These are phyloP conservation scores for Gynostemma pentaphyllum DNA, from an alignment of 306 rosid genomes.

Conservation along the genomic window DNA sequence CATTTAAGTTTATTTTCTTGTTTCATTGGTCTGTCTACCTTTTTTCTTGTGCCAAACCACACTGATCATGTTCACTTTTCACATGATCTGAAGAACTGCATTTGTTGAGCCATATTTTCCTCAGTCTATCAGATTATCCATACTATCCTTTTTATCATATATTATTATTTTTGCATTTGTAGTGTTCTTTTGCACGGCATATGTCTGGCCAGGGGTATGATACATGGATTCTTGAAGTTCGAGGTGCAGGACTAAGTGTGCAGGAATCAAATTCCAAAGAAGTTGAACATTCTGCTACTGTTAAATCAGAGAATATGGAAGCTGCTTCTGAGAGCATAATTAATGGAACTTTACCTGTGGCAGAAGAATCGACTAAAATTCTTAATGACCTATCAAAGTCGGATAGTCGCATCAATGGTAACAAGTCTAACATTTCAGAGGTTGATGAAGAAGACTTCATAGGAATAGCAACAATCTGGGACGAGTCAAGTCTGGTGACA, in stretches of 20 bases:
- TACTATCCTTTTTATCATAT: neutral
- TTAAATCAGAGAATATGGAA: slow-evolving; percentile 63
- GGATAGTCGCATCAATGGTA: slow-evolving; percentile 29
- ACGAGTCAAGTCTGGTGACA: slow-evolving; percentile 59
- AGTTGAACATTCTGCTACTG: slow-evolving; percentile 46
- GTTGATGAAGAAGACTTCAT: slow-evolving; percentile 23
- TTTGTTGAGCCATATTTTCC: neutral
- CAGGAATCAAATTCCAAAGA: slow-evolving; percentile 37
- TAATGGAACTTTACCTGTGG: slow-evolving; percentile 31
- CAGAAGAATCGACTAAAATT: slow-evolving; percentile 31
- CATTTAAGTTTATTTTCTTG: neutral
- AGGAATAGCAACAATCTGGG: slow-evolving; percentile 49
- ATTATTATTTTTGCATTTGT: slow-evolving; percentile 23
- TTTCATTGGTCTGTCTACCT: neutral
- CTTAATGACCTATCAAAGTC: slow-evolving; percentile 21
- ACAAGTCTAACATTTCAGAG: slow-evolving; percentile 21
- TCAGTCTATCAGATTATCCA: neutral
- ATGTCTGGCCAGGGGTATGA: slow-evolving; percentile 93
- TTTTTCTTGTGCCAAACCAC: neutral
- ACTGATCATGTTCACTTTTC: neutral
- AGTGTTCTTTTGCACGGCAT: slow-evolving; percentile 92
- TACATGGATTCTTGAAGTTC: slow-evolving; percentile 93
- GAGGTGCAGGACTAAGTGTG: slow-evolving; percentile 94
- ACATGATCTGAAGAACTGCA: neutral
- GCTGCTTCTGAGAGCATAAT: slow-evolving; percentile 35